Conservation (phyloP, 805 yeast species). For the Myxozyma lipomycoides region DNA sequence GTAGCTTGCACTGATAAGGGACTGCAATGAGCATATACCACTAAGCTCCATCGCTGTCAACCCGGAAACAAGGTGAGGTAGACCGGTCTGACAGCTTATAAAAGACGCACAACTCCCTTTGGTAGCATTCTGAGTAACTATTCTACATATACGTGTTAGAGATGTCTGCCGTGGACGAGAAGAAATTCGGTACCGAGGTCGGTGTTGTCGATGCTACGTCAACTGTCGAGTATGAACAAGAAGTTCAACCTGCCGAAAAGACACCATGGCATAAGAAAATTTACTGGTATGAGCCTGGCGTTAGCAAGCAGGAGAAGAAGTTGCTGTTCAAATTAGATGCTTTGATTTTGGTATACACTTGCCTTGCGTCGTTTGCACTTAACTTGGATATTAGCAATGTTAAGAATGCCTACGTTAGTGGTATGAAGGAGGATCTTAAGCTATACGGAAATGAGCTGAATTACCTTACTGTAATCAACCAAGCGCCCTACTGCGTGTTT, state of each 20-base stretch:
- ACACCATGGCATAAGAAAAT: slow-evolving; percentile 3
- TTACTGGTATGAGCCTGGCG: slow-evolving; percentile 35
- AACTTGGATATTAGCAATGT: slow-evolving; percentile 16
- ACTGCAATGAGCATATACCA: too few relatives aligned
- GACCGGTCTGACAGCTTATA: too few relatives aligned
- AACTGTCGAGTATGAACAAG: neutral
- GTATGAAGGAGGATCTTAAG: slow-evolving; percentile 49
- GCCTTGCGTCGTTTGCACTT: slow-evolving; percentile 15
- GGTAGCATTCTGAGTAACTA: too few relatives aligned
- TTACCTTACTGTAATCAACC: slow-evolving; percentile 15
- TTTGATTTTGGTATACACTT: slow-evolving; percentile 35
- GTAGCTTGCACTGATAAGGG: too few relatives aligned
- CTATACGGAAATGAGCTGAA: slow-evolving; percentile 45
- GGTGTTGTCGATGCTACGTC: neutral
- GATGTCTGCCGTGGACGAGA: too few relatives aligned
- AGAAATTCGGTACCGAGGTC: too few relatives aligned
- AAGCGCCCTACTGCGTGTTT: slow-evolving; percentile 41
- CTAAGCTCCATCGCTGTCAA: too few relatives aligned
- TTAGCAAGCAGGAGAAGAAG: slow-evolving; percentile 33
- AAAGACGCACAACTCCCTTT: too few relatives aligned
- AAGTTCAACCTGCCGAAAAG: neutral
- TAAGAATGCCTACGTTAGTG: slow-evolving; percentile 36
- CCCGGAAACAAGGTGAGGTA: too few relatives aligned
- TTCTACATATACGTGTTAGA: too few relatives aligned
- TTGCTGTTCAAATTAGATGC: slow-evolving; percentile 39